Evolutionary conservation across 176 grass and related monocot species (phyloP).

Genomic region (Oryza rufipogon): DNA sequence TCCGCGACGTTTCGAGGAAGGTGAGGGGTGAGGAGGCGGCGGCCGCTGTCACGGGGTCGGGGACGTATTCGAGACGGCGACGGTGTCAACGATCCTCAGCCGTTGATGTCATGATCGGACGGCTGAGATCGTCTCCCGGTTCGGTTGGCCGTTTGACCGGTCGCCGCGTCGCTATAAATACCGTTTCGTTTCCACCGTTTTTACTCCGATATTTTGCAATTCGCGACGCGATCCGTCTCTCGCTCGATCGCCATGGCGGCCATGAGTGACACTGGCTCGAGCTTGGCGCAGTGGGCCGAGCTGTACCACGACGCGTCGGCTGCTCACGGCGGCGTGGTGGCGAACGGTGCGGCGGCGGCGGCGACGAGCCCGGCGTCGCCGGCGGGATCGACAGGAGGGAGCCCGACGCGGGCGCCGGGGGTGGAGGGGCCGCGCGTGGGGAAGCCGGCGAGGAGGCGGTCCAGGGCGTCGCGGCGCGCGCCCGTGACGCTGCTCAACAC

Average conservation of each 20-base stretch:
- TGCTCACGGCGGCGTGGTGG: neutral
- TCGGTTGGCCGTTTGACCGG: neutral
- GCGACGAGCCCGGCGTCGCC: conserved; percentile 30
- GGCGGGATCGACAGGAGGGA: conserved; percentile 6
- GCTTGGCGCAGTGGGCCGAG: conserved; percentile 46
- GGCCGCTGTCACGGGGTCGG: neutral
- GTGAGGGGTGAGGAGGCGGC: neutral
- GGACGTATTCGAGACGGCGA: conserved; percentile 9
- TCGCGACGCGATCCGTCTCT: neutral
- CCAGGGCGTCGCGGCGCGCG: conserved; percentile 70
- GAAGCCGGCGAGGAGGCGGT: conserved; percentile 59
- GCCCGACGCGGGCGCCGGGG: conserved; percentile 21
- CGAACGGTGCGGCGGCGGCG: neutral
- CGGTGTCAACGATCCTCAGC: accelerated
- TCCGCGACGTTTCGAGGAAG: conserved; percentile 39
- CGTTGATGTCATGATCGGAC: neutral
- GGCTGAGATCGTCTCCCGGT: neutral
- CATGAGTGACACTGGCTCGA: conserved; percentile 61
- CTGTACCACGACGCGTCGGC: conserved; percentile 36
- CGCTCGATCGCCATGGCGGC: conserved; percentile 22
- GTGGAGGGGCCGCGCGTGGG: conserved; percentile 48
- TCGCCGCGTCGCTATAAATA: conserved; percentile 35
- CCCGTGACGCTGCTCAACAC: conserved; percentile 95
- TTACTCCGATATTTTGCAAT: neutral
- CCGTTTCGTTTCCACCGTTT: too few relatives aligned